phyloP scores from a whole-genome alignment of 2,329 filamentous ascomycete species.

The Esteya vermicola region DNA sequence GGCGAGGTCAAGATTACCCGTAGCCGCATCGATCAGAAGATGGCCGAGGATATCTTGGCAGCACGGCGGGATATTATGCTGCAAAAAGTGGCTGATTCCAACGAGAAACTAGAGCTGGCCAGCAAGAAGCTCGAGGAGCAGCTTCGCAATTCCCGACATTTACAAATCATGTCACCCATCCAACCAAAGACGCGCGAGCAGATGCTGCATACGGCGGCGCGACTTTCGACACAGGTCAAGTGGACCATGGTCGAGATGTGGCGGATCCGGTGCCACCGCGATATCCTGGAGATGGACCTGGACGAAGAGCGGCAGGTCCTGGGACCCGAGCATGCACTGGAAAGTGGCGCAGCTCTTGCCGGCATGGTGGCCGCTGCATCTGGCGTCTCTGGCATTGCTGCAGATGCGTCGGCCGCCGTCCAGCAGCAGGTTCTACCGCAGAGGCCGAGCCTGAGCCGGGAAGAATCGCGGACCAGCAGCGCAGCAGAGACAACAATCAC shows the following conservation, averaged over 20 bases:
- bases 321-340: constrained; percentile 16
- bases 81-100: constrained; percentile 68
- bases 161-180: constrained; percentile 79
- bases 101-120: constrained; percentile 58
- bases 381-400: neutral
- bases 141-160: constrained; percentile 76
- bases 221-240: constrained; percentile 76
- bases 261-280: constrained; percentile 78
- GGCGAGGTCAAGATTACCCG: constrained; percentile 62
- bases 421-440: constrained; percentile 7
- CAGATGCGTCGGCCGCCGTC: neutral
- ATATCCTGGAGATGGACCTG: constrained; percentile 73
- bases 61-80: constrained; percentile 73
- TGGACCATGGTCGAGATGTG: constrained; percentile 93
- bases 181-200: constrained; percentile 81
- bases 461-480: constrained; percentile 22
- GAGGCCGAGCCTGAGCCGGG: constrained; percentile 12
- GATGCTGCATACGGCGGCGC: constrained; percentile 69
- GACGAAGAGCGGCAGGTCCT: constrained; percentile 54
- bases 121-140: constrained; percentile 72
- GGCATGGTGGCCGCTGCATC: constrained; percentile 5
- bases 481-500: constrained; percentile 14
- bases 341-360: constrained; percentile 8
- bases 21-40: constrained; percentile 62
- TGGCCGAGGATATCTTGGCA: constrained; percentile 73